phyloP scores from a whole-genome alignment of 2,329 filamentous ascomycete genomes.

The Gnomoniopsis smithogilvyi region DNA sequence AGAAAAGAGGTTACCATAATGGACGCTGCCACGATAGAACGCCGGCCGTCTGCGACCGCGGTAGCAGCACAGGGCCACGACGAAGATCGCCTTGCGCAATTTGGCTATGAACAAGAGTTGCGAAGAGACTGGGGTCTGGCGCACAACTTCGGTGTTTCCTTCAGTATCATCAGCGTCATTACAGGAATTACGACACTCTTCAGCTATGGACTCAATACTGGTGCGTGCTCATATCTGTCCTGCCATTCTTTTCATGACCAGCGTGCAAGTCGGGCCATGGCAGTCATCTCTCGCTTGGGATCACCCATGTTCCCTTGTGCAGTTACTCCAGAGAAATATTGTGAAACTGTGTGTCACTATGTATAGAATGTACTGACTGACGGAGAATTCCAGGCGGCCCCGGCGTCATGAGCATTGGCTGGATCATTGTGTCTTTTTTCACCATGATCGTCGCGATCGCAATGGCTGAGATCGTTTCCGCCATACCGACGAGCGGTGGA shows the following conservation, averaged over 20 bases:
- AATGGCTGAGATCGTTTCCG: slow-evolving; percentile 59
- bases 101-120: slow-evolving; percentile 60
- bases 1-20: not conserved
- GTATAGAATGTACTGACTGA: too few species aligned
- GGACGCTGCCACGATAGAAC: slow-evolving; percentile 24
- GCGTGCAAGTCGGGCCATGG: too few species aligned
- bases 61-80: slow-evolving; percentile 32
- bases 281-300: too few species aligned
- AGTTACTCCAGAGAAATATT: too few species aligned
- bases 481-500: slow-evolving; percentile 55
- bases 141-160: slow-evolving; percentile 61
- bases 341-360: too few species aligned
- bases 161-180: slow-evolving; percentile 60
- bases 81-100: slow-evolving; percentile 48
- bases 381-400: slow-evolving; percentile 38
- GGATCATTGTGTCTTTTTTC: slow-evolving; percentile 54
- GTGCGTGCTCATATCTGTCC: too few species aligned
- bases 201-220: slow-evolving; percentile 49
- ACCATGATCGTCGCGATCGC: slow-evolving; percentile 51
- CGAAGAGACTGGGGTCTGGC: slow-evolving; percentile 54
- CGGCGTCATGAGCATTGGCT: slow-evolving; percentile 52
- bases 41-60: slow-evolving; percentile 21
- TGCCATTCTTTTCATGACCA: too few species aligned
- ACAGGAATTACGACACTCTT: slow-evolving; percentile 59
- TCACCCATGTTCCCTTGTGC: too few species aligned